These are phyloP conservation scores for Xylaria grammica DNA, from an alignment of 495 filamentous ascomycete species.

Conservation along the genomic window DNA sequence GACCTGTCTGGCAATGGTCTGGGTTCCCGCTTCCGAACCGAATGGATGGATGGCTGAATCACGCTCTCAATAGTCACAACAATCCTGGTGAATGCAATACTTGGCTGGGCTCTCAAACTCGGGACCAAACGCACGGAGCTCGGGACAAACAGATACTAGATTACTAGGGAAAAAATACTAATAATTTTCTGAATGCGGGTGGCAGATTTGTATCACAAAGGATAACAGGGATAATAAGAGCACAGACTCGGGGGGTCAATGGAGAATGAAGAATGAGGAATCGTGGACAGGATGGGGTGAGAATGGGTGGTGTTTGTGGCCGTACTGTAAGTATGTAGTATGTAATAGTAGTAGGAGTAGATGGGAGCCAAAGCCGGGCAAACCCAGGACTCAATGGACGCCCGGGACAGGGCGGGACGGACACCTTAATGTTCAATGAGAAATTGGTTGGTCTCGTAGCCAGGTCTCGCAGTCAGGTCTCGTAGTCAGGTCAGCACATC, in stretches of 20 bases:
- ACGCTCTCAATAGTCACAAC: conserved; percentile 26
- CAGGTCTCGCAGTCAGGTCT: no score
- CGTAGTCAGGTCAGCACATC: conserved; percentile 1
- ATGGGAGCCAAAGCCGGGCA: neutral
- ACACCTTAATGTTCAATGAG: no score
- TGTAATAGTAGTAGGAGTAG: neutral
- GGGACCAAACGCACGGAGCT: conserved; percentile 16
- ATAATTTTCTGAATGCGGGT: conserved; percentile 19
- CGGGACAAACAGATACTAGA: conserved; percentile 22
- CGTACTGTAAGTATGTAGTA: neutral
- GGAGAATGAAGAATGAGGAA: neutral
- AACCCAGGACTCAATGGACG: no score
- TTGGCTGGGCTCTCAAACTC: conserved; percentile 13
- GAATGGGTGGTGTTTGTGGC: neutral
- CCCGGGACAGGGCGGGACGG: no score
- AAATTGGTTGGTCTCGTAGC: no score
- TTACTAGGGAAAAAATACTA: conserved; percentile 10
- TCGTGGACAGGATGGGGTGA: no score
- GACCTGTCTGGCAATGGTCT: neutral
- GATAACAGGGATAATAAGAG: conserved; percentile 3
- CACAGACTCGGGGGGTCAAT: conserved; percentile 6
- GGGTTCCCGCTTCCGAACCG: conserved; percentile 20
- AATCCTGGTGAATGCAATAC: conserved; percentile 17
- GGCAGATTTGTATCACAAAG: conserved; percentile 21
- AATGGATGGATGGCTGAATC: conserved; percentile 26